These are phyloP conservation scores for Dryas octopetala DNA, from an alignment of 306 rosid genomes.

Conservation along the genomic window DNA sequence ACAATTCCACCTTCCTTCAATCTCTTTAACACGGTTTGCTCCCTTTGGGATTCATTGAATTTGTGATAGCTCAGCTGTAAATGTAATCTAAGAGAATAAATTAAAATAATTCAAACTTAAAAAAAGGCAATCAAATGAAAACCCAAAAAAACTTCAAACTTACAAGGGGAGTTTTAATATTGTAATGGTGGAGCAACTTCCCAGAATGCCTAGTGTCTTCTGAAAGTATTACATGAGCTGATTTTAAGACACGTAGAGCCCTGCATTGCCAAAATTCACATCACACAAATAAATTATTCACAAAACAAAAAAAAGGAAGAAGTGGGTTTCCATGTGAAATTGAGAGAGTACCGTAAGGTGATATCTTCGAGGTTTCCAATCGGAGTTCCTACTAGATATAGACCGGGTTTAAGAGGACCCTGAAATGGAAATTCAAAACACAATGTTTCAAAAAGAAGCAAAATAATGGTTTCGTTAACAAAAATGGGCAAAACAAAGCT, in stretches of 20 bases:
- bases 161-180: conserved; percentile 84
- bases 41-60: conserved; percentile 86
- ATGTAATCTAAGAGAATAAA: conserved; percentile 30
- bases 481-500: neutral
- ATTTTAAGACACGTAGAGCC: conserved; percentile 73
- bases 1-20: conserved; percentile 82
- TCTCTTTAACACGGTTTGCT: conserved; percentile 73
- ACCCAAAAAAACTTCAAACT: conserved; percentile 15
- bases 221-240: conserved; percentile 80
- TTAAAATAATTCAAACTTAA: conserved; percentile 27
- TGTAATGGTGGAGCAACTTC: conserved; percentile 76
- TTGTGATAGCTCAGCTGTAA: conserved; percentile 97
- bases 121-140: neutral
- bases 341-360: conserved; percentile 57
- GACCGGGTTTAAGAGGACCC: conserved; percentile 67
- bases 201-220: conserved; percentile 97
- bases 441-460: neutral
- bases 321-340: neutral
- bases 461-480: conserved; percentile 5
- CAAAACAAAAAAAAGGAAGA: neutral
- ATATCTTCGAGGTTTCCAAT: conserved; percentile 81
- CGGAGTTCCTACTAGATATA: conserved; percentile 89
- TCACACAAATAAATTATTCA: neutral
- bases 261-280: conserved; percentile 35
- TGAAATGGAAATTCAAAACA: conserved; percentile 24